Conservation (phyloP, 2,329 filamentous ascomycete species). For the Rhynchosporium agropyri region DNA sequence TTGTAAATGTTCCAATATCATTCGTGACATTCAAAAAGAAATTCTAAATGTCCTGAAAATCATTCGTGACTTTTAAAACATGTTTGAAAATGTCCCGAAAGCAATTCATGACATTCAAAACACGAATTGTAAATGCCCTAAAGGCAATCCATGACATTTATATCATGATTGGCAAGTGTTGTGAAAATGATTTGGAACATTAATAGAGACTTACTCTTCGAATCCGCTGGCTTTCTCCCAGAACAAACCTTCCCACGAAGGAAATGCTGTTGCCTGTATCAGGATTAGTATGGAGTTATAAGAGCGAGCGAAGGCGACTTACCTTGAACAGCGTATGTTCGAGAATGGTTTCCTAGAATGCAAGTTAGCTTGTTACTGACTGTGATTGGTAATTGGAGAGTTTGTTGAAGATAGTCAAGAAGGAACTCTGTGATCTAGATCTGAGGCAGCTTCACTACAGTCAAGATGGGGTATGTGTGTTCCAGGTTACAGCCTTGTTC, state of each 20-base stretch:
- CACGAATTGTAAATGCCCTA: background rate
- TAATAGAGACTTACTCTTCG: slow-evolving; percentile 8
- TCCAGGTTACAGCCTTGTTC: too few species aligned
- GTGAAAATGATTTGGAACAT: background rate
- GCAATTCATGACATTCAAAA: background rate
- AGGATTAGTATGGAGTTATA: too few species aligned
- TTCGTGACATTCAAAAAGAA: background rate
- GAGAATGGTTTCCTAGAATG: slow-evolving; percentile 76
- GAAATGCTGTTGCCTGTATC: slow-evolving; percentile 77
- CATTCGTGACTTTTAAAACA: too few species aligned
- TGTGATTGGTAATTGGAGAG: too few species aligned
- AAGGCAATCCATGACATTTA: background rate
- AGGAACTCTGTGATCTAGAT: too few species aligned
- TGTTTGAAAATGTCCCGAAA: too few species aligned
- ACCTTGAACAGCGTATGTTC: slow-evolving; percentile 92
- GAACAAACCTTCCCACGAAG: slow-evolving; percentile 94
- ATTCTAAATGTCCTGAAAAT: too few species aligned
- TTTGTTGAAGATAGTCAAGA: too few species aligned
- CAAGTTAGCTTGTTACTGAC: too few species aligned
- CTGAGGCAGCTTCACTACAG: too few species aligned
- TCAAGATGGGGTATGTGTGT: too few species aligned
- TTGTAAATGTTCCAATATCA: background rate
- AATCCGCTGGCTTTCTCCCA: slow-evolving; percentile 53
- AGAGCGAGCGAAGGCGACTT: too few species aligned
- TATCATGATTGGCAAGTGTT: background rate